Conservation (phyloP, 2,329 filamentous ascomycete species). For the Cercospora sp. region DNA sequence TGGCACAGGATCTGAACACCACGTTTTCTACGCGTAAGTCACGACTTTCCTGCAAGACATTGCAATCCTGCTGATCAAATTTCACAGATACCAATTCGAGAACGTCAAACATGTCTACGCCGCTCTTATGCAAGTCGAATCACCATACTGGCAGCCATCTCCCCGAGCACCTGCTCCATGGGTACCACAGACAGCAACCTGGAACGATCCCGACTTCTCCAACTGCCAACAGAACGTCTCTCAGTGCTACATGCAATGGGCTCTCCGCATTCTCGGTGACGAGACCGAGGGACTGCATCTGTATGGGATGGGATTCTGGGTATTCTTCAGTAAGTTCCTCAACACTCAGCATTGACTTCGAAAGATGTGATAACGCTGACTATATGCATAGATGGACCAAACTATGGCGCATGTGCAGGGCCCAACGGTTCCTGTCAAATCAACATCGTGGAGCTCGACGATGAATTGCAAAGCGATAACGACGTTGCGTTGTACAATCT, state of each 20-base stretch:
- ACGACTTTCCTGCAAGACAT: background rate
- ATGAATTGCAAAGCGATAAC: constrained; percentile 12
- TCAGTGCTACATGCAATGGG: constrained; percentile 41
- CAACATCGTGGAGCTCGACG: constrained; percentile 33
- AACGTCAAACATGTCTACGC: constrained; percentile 53
- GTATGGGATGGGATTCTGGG: constrained; percentile 45
- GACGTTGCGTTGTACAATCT: constrained; percentile 28
- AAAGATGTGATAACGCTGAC: background rate
- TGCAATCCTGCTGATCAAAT: background rate
- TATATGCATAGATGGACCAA: constrained; percentile 29
- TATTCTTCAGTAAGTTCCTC: constrained; percentile 38
- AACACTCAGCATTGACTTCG: background rate
- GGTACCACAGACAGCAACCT: constrained; percentile 38
- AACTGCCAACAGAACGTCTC: constrained; percentile 27
- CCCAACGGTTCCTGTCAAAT: constrained; percentile 43
- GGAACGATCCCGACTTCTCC: constrained; percentile 36
- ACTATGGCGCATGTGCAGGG: constrained; percentile 24
- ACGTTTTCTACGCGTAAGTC: constrained; percentile 49
- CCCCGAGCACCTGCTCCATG: constrained; percentile 45
- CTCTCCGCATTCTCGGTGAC: constrained; percentile 27
- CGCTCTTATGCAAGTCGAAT: constrained; percentile 54
- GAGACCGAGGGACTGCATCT: constrained; percentile 40
- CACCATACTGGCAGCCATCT: constrained; percentile 46
- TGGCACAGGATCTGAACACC: constrained; percentile 55
- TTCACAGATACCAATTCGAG: constrained; percentile 45